Base-by-base conservation (phyloP, 768 basidiomycete genomes). In the Polyporus arcularius region DNA sequence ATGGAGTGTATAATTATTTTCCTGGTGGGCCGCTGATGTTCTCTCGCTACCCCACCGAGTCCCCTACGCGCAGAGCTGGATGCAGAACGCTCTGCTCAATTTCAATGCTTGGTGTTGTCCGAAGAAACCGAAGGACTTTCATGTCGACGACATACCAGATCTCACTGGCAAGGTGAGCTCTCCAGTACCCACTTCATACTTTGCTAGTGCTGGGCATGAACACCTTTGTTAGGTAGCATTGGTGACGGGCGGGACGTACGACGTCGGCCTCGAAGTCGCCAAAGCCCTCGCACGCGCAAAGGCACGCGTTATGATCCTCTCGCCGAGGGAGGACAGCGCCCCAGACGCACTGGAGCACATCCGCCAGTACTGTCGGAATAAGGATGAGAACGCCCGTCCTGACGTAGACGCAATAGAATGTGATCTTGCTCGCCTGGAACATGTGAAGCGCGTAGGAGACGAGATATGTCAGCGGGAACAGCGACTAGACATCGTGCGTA, bases 241-340 rank as follows among this genome's bases (percentile, higher is more conserved):
- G 26, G 69, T 74, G 4, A 74, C 74, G 14, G 74, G 73, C 0
- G 73, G 67, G 4, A 72, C 69, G 1, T 60, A 51, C 4, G 73
- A 71, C 32, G 72, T 74, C 14, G 71, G 73, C 15, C 71, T 66
- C 35, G 72, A 75, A 50, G 71, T 73, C 35, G 71, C 71, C 35
- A 62, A 65, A 10, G 62, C 68, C 15, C 66, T 75, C 40, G 71
- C 73, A 1, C 58, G 66, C 14, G 68, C 71, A 4, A 62, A 64
- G 3, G 73, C 73, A 3, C 70, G 71, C 21, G 69, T 72, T 21
- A 62, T 73, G 18, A 26, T 74, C 31, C 55, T 74, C 10, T 66
- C 69, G 0, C 64, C 68, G 28, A 65, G 64, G 39, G 40, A 57
- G 14, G 72, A 74, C 30, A 47, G 68, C 45, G 72, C 64, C 2